These are phyloP conservation scores for Cordyceps tenuipes DNA, from an alignment of 2,329 filamentous ascomycete genomes.

Conservation along the genomic window DNA sequence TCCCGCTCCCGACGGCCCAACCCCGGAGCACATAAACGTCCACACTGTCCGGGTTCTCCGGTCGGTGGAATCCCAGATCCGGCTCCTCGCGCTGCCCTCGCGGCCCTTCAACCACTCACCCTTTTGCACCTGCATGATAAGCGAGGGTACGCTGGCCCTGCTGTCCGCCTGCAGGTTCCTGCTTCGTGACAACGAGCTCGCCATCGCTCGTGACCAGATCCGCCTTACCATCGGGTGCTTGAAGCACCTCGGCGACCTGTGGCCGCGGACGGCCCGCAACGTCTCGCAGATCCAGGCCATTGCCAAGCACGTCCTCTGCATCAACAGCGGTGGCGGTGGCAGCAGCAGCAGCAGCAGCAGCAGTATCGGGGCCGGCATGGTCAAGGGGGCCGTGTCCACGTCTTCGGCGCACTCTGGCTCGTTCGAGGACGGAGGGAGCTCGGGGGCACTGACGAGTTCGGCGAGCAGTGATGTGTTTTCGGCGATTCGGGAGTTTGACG, in stretches of 20 bases:
- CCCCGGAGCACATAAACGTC: conserved; percentile 22
- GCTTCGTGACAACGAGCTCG: conserved; percentile 24
- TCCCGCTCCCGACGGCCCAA: conserved; percentile 14
- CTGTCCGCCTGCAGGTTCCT: conserved; percentile 30
- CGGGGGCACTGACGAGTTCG: not conserved
- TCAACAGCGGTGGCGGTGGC: not conserved
- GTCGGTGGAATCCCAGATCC: conserved; percentile 30
- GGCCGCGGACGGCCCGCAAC: conserved; percentile 28
- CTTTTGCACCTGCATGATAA: conserved; percentile 34
- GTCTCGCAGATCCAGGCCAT: conserved; percentile 32
- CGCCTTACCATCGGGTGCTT: conserved; percentile 34
- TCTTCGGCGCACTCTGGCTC: not conserved
- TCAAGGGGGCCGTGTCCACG: not conserved
- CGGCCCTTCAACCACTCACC: conserved; percentile 28
- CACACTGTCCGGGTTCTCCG: conserved; percentile 32
- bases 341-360: not conserved
- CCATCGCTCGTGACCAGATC: conserved; percentile 32
- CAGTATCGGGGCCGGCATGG: not conserved
- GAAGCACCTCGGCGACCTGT: conserved; percentile 26
- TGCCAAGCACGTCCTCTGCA: conserved; percentile 23
- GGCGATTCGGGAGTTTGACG: conserved; percentile 2
- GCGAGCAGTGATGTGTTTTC: conserved; percentile 5
- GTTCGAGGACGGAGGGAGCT: not conserved
- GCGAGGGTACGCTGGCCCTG: conserved; percentile 27
- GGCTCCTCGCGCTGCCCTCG: conserved; percentile 28